These are phyloP conservation scores for Fusarium zealandicum DNA, from an alignment of 2,329 filamentous ascomycete genomes.

Conservation along the genomic window DNA sequence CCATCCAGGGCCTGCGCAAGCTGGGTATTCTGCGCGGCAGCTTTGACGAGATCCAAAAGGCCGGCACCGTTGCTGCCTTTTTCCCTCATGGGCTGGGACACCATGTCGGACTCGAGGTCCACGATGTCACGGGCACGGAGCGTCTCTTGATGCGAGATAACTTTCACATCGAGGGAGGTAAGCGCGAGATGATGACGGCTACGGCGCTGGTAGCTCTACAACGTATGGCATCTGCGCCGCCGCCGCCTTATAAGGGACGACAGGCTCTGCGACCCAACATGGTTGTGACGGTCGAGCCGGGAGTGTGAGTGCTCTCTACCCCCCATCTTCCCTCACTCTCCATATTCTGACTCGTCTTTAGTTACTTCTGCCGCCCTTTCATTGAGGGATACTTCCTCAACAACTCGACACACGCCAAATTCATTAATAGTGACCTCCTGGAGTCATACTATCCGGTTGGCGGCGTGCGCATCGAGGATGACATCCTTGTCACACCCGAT, in stretches of 20 bases:
- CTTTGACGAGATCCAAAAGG: slow-evolving; percentile 59
- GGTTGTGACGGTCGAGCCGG: slow-evolving; percentile 82
- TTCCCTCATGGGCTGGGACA: slow-evolving; percentile 72
- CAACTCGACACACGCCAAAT: slow-evolving; percentile 63
- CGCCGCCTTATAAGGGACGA: slow-evolving; percentile 44
- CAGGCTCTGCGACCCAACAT: slow-evolving; percentile 65
- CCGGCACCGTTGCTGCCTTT: slow-evolving; percentile 66
- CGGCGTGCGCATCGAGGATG: slow-evolving; percentile 92
- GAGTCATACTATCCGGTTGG: slow-evolving; percentile 79
- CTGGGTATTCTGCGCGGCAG: slow-evolving; percentile 76
- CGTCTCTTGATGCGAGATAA: slow-evolving; percentile 45
- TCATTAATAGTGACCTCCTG: slow-evolving; percentile 70
- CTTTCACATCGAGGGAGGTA: slow-evolving; percentile 46
- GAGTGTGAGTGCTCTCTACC: slow-evolving; percentile 57
- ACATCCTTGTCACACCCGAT: slow-evolving; percentile 78
- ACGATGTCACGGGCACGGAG: slow-evolving; percentile 60
- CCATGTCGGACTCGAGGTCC: slow-evolving; percentile 70
- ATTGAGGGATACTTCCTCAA: slow-evolving; percentile 73
- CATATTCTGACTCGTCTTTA: slow-evolving; percentile 38
- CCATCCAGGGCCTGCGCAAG: slow-evolving; percentile 71
- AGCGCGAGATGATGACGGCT: slow-evolving; percentile 52
- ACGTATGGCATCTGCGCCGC: slow-evolving; percentile 34
- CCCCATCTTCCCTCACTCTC: neutral
- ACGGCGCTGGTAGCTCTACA: slow-evolving; percentile 44
- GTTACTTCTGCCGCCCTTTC: slow-evolving; percentile 78